These are phyloP conservation scores for Amylocarpus encephaloides DNA, from an alignment of 2,329 filamentous ascomycete species.

Conservation along the genomic window DNA sequence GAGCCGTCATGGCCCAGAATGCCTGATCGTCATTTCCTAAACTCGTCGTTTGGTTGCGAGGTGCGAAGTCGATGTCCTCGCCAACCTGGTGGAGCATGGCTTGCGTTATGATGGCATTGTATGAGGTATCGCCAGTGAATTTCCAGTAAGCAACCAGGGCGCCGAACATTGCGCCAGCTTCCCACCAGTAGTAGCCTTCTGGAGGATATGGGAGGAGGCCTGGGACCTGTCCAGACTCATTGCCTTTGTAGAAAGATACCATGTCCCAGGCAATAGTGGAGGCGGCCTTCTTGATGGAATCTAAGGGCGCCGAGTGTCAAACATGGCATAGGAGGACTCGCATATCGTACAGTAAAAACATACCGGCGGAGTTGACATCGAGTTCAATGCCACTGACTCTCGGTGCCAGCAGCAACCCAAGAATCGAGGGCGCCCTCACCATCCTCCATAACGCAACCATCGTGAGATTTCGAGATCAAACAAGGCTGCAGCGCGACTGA, in stretches of 20 bases:
- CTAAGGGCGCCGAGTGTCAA: slow-evolving; percentile 7
- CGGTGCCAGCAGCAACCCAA: background rate
- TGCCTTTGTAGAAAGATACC: slow-evolving; percentile 44
- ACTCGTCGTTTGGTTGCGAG: slow-evolving; percentile 58
- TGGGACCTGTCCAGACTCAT: slow-evolving; percentile 40
- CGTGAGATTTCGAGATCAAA: background rate
- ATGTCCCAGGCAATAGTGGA: slow-evolving; percentile 37
- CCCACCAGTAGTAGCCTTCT: slow-evolving; percentile 35
- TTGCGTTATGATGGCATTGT: slow-evolving; percentile 59
- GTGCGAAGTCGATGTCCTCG: slow-evolving; percentile 68
- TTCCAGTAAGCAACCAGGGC: slow-evolving; percentile 76
- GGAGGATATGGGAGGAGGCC: slow-evolving; percentile 41
- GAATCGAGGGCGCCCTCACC: background rate
- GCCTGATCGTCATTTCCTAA: slow-evolving; percentile 70
- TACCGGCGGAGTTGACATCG: slow-evolving; percentile 10
- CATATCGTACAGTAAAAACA: background rate
- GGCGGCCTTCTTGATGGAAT: slow-evolving; percentile 24
- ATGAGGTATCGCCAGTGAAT: slow-evolving; percentile 65
- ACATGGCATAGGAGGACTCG: background rate
- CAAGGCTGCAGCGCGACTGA: too few species aligned
- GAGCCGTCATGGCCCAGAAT: slow-evolving; percentile 64
- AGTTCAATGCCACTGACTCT: slow-evolving; percentile 4
- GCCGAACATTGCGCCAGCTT: slow-evolving; percentile 64
- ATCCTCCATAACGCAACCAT: slow-evolving; percentile 4
- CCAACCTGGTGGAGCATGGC: slow-evolving; percentile 71